Conservation (phyloP, 305 asterid genomes). For the Andrographis paniculata region DNA sequence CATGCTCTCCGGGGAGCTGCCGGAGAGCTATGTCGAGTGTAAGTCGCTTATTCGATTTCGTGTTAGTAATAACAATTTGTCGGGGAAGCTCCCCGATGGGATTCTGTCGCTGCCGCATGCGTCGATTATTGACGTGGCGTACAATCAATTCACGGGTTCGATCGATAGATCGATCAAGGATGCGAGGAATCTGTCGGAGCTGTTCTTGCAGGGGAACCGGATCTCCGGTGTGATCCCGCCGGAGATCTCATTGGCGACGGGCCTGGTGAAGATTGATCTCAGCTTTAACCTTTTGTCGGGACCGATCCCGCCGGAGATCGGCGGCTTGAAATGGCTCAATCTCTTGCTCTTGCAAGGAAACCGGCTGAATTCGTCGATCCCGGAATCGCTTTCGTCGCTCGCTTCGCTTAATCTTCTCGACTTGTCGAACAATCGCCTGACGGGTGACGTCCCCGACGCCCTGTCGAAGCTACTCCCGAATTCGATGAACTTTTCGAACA, state of each 20-base stretch:
- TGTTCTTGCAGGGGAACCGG: conserved; percentile 66
- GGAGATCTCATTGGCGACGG: conserved; percentile 49
- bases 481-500: conserved; percentile 74
- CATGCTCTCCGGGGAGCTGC: conserved; percentile 51
- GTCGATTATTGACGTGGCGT: conserved; percentile 55
- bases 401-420: conserved; percentile 69
- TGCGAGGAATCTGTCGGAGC: conserved; percentile 69
- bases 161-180: conserved; percentile 35
- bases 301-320: conserved; percentile 61
- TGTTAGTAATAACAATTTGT: conserved; percentile 51
- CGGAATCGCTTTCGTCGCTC: conserved; percentile 50
- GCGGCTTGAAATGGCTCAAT: conserved; percentile 52
- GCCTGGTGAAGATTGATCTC: conserved; percentile 69
- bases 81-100: conserved; percentile 59
- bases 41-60: conserved; percentile 64
- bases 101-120: conserved; percentile 59
- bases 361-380: conserved; percentile 59
- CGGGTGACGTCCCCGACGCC: conserved; percentile 53
- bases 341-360: conserved; percentile 59
- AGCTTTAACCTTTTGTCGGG: conserved; percentile 66
- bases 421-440: conserved; percentile 52
- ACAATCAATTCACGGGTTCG: conserved; percentile 49
- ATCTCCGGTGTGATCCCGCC: conserved; percentile 60
- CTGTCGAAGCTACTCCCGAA: conserved; percentile 48
- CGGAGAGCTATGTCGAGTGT: conserved; percentile 54